Evolutionary conservation across 768 basidiomycete genomes (phyloP).

Genomic region (Calocybe indica): DNA sequence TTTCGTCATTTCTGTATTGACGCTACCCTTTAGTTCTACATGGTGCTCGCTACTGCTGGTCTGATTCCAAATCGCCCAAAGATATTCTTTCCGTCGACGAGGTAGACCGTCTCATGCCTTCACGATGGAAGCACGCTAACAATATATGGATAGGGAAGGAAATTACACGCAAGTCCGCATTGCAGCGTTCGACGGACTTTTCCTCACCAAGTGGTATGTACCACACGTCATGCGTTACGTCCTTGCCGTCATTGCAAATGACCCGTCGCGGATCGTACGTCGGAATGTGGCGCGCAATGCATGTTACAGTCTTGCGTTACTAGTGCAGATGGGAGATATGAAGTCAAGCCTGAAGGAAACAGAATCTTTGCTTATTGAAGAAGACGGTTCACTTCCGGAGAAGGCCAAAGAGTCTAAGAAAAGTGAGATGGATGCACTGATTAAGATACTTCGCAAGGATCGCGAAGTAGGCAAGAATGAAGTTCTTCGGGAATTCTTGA

Average conservation of each 20-base stretch:
- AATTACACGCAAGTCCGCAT: constrained; percentile 90
- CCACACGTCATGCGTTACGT: constrained; percentile 84
- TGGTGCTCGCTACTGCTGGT: constrained; percentile 70
- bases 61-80: constrained; percentile 72
- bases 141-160: constrained; percentile 59
- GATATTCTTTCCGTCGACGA: constrained; percentile 82
- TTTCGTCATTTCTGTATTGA: background rate
- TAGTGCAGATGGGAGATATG: constrained; percentile 90
- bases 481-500: constrained; percentile 69
- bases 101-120: constrained; percentile 39
- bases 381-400: constrained; percentile 71
- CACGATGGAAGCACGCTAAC: constrained; percentile 7
- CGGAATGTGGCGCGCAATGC: constrained; percentile 84
- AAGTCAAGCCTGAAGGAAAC: constrained; percentile 67
- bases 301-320: constrained; percentile 79
- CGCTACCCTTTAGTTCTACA: constrained; percentile 55
- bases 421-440: constrained; percentile 77
- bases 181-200: constrained; percentile 90
- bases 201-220: constrained; percentile 85
- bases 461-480: constrained; percentile 80
- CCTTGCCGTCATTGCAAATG: constrained; percentile 79
- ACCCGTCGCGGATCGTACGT: constrained; percentile 76
- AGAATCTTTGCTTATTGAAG: constrained; percentile 78
- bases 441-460: constrained; percentile 85
- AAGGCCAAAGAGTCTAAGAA: constrained; percentile 72